Percentiles rank a stretch among this genome's conserved stretches.
phyloP scores from a whole-genome alignment of 345 rosid genomes.

The Aquilaria yunnanensis region DNA sequence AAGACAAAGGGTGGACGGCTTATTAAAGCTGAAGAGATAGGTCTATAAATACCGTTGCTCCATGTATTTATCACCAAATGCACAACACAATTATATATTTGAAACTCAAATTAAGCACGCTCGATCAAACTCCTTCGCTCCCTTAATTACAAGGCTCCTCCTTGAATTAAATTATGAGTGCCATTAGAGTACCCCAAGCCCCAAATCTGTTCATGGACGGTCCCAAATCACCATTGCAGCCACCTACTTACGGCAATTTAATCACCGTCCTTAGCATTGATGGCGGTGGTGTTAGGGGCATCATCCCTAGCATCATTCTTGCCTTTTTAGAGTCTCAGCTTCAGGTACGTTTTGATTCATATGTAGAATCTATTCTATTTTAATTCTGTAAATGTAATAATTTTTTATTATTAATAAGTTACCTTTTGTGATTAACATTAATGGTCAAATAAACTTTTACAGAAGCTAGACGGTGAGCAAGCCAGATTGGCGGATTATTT shows the following conservation, averaged over 20 bases:
- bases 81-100: background rate
- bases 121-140: background rate
- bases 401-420: no score
- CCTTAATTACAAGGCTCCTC: background rate
- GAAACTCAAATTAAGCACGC: background rate
- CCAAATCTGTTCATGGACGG: constrained; percentile 11
- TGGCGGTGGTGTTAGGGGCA: constrained; percentile 72
- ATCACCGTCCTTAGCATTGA: constrained; percentile 66
- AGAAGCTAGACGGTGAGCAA: constrained; percentile 46
- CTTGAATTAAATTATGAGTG: no score
- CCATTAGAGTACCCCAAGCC: no score
- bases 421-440: no score
- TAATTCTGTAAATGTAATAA: no score
- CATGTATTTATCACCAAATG: no score
- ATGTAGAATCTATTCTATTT: background rate
- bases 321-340: constrained; percentile 53
- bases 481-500: constrained; percentile 54
- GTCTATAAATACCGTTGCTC: no score
- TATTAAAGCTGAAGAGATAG: no score
- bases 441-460: background rate
- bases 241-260: constrained; percentile 38
- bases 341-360: constrained; percentile 28
- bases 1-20: no score
- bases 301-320: constrained; percentile 56
- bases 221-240: constrained; percentile 26